Evolutionary conservation across 805 yeast genomes (phyloP).

Genomic region (Candida incommunis): DNA sequence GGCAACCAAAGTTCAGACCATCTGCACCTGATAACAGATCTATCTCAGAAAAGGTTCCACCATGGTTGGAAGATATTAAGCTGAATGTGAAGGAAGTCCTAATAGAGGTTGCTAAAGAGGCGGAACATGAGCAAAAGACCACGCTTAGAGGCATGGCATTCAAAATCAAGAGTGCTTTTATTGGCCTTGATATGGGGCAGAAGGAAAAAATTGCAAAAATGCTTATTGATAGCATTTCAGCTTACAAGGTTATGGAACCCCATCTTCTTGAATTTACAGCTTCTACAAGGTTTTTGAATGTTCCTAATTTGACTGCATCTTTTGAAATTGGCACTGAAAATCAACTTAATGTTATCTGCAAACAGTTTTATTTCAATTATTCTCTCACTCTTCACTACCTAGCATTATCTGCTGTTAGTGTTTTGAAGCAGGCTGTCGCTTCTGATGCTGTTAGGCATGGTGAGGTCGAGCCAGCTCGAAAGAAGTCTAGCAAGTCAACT

Average conservation of each 20-base stretch:
- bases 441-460: constrained; percentile 3
- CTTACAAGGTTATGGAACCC: constrained; percentile 14
- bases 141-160: constrained; percentile 11
- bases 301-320: constrained; percentile 16
- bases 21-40: not conserved
- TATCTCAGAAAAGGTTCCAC: constrained; percentile 7
- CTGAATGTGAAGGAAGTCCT: constrained; percentile 5
- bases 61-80: constrained; percentile 8
- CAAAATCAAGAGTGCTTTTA: constrained; percentile 5
- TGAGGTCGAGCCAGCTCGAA: not conserved
- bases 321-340: constrained; percentile 8
- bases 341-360: constrained; percentile 12
- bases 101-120: constrained; percentile 12
- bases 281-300: constrained; percentile 11
- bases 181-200: constrained; percentile 2
- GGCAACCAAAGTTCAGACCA: not conserved
- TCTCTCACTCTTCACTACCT: constrained; percentile 30
- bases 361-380: constrained; percentile 12
- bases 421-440: constrained; percentile 28
- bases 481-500: not conserved
- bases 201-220: constrained; percentile 4
- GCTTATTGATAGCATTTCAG: constrained; percentile 14
- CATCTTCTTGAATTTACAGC: constrained; percentile 10
- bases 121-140: constrained; percentile 5
- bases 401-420: constrained; percentile 29